phyloP scores from a whole-genome alignment of 2,329 filamentous ascomycete species.

The Xylariales sp. region DNA sequence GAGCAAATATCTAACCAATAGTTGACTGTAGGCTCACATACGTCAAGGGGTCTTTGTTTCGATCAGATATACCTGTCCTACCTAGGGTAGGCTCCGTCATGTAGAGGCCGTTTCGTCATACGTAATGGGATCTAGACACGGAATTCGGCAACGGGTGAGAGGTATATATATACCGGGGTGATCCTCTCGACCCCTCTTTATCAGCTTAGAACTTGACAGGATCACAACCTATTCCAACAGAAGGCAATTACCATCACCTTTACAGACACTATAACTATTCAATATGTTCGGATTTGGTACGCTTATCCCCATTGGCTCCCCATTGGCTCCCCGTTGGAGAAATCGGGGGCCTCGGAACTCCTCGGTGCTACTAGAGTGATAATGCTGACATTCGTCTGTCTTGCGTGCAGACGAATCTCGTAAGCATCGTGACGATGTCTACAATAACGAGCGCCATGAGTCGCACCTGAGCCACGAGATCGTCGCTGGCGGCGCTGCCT shows the following conservation, averaged over 20 bases:
- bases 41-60: conserved; percentile 15
- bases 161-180: conserved; percentile 15
- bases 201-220: conserved; percentile 10
- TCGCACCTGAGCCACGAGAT: conserved; percentile 77
- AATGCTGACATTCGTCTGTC: neutral
- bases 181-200: conserved; percentile 11
- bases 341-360: neutral
- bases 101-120: neutral
- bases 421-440: conserved; percentile 57
- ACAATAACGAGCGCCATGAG: conserved; percentile 62
- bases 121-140: conserved; percentile 3
- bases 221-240: neutral
- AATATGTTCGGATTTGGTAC: conserved; percentile 51
- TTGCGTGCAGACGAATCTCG: conserved; percentile 54
- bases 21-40: conserved; percentile 2
- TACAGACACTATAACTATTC: conserved; percentile 28
- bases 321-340: no score
- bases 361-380: neutral
- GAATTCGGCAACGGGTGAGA: neutral
- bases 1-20: conserved; percentile 14
- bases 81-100: conserved; percentile 21
- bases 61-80: neutral
- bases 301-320: conserved; percentile 14
- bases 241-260: neutral
- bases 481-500: conserved; percentile 79